These are phyloP conservation scores for Paecilomyces sp. DNA, from an alignment of 2,329 filamentous ascomycete species.

Conservation along the genomic window DNA sequence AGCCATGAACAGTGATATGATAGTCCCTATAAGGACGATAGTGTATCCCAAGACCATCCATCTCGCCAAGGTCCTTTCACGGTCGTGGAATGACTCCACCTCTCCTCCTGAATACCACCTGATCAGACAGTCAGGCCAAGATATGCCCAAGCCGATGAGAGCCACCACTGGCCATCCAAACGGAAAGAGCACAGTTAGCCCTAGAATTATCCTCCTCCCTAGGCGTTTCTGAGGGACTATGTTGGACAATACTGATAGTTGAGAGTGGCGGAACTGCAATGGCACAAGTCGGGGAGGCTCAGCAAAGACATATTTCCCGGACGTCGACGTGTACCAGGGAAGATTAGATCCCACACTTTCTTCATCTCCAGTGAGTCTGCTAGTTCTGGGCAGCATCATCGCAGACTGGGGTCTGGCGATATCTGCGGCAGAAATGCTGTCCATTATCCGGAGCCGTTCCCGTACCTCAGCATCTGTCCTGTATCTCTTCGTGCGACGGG, in stretches of 20 bases:
- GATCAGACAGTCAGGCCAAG: background rate
- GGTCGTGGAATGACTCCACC: background rate
- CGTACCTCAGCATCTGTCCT: background rate
- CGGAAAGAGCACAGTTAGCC: background rate
- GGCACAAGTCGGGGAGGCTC: background rate
- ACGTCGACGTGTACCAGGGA: background rate
- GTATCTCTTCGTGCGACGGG: background rate
- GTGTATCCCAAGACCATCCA: background rate
- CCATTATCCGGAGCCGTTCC: background rate
- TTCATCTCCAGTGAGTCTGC: background rate
- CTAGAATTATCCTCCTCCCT: background rate
- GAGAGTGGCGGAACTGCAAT: background rate
- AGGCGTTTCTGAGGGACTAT: background rate
- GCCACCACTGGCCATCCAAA: background rate
- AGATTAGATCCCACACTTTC: background rate
- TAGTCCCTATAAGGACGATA: background rate
- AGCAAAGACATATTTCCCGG: background rate
- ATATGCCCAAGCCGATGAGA: background rate
- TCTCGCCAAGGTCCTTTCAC: background rate
- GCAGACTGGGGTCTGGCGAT: background rate
- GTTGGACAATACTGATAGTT: background rate
- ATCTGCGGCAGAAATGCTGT: background rate
- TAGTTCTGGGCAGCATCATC: background rate
- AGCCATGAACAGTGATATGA: background rate
- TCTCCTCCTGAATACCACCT: background rate